Conservation (phyloP, 2,329 filamentous ascomycete genomes). For the Arthrobotrys sinensis region DNA sequence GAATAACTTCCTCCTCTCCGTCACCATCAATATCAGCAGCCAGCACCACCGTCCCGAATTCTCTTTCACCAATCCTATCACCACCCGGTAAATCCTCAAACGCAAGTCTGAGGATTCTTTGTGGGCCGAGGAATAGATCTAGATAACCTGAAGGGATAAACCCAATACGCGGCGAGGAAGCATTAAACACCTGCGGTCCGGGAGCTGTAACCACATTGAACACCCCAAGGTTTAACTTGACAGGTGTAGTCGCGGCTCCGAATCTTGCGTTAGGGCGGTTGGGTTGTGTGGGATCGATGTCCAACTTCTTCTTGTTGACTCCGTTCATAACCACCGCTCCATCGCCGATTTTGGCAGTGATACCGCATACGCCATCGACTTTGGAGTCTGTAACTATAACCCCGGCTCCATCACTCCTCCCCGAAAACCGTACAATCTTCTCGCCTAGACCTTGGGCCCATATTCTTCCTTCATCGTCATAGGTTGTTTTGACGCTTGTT, state of each 20-base stretch:
- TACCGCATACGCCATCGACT: constrained; percentile 10
- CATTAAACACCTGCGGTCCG: constrained; percentile 41
- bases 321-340: constrained; percentile 7
- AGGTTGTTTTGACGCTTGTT: neutral
- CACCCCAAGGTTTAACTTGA: constrained; percentile 28
- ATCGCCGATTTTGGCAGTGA: neutral
- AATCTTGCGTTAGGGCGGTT: constrained; percentile 52
- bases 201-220: constrained; percentile 53
- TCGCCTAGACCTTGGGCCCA: neutral
- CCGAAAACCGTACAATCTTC: constrained; percentile 4
- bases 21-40: constrained; percentile 62
- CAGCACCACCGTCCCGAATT: constrained; percentile 62
- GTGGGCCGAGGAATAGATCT: constrained; percentile 47
- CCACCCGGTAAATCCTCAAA: constrained; percentile 52
- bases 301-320: constrained; percentile 1
- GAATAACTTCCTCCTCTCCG: constrained; percentile 53
- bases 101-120: constrained; percentile 32
- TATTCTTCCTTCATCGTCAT: constrained; percentile 10
- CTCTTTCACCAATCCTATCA: constrained; percentile 40
- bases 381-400: neutral
- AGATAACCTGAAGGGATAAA: constrained; percentile 47
- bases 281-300: constrained; percentile 11
- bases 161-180: constrained; percentile 44
- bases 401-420: constrained; percentile 6
- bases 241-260: constrained; percentile 47